Evolutionary conservation across 108 stramenopile genomes (phyloP), one percentile per base, ranked within the genome.

Genomic region (Epithemia pelagica): DNA sequence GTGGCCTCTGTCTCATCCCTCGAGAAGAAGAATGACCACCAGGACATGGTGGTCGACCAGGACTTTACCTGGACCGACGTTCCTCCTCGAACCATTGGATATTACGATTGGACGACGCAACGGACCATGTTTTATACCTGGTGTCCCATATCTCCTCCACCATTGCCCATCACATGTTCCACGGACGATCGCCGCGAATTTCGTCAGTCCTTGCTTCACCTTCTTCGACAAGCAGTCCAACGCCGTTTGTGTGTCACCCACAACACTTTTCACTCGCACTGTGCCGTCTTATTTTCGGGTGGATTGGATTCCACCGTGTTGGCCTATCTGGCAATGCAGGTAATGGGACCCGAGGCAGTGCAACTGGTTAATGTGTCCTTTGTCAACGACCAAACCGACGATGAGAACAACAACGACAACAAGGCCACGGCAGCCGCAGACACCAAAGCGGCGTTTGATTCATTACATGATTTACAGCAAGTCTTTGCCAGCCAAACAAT

Each of bases 261-360:
- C 37, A 46, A 5, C 15, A 46, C 37, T 5, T 5, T 46, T 46
- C 37, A 46, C 15, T 46, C 37, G 15, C 5, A 46, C 5, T 46
- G 37, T 46, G 96, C 86, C 21, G 90, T 98, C 8, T 72, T 98
- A 18, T 98, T 97, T 79, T 95, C 94, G 28, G 97, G 97, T n/a
- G 97, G 97, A 19, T 69, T 98, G 25, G 97, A 98, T 74, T 98
- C 95, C 5, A 89, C 89, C 19, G 88, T 98, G 22, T 71, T 98
- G 52, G 96, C 97, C 46, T 94, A 92, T 8, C 70, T 95, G 68
- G 76, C 90, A 25, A 71, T 92, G 70, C 64, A 85, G n/a, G 68
- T 88, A 28, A 61, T 88, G n/a, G 76, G 85, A 7, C 7, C 61
- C 23, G 32, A 62, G 0, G 65, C 87, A n/a, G 46, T 62, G 15